phyloP scores from a whole-genome alignment of 352 stramenopile genomes.

The Phytopythium ostracodes region DNA sequence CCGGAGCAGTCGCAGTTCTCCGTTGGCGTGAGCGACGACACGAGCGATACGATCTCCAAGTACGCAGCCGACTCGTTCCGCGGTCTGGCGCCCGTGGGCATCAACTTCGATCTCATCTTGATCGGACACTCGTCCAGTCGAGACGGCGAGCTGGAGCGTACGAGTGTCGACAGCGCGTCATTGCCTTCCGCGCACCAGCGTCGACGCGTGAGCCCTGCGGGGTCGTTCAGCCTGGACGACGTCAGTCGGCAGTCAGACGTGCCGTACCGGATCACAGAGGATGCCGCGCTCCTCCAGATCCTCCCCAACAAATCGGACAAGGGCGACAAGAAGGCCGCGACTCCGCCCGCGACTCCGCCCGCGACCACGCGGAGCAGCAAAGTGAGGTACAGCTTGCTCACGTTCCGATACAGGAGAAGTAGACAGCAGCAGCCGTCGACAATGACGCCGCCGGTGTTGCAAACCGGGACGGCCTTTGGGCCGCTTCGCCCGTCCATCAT shows the following conservation, averaged over 20 bases:
- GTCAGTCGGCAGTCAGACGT: conserved; percentile 2
- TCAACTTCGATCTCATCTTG: conserved; percentile 9
- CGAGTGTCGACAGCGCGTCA: not conserved
- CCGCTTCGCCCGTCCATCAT: conserved; percentile 4
- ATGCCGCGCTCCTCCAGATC: not conserved
- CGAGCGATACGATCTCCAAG: conserved; percentile 6
- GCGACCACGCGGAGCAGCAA: not conserved
- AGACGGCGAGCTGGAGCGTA: not conserved
- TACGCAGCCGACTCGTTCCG: conserved; percentile 6
- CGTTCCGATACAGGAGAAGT: not conserved
- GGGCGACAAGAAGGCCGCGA: not conserved
- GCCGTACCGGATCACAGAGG: conserved; percentile 7
- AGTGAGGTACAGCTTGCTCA: not conserved
- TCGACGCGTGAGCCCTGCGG: not conserved
- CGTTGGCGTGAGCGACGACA: conserved; percentile 1
- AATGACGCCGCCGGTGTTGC: not conserved
- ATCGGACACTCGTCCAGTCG: not conserved
- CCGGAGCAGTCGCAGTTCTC: conserved; percentile 11
- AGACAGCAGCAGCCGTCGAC: not conserved
- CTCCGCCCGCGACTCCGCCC: not conserved
- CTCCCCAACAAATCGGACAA: not conserved
- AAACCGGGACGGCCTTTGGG: not conserved
- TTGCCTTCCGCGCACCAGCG: not conserved
- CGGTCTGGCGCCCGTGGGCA: not conserved
- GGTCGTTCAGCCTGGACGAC: conserved; percentile 6